Conservation (phyloP, 1,284 basidiomycete genomes). For the Trichosporon sp. region DNA sequence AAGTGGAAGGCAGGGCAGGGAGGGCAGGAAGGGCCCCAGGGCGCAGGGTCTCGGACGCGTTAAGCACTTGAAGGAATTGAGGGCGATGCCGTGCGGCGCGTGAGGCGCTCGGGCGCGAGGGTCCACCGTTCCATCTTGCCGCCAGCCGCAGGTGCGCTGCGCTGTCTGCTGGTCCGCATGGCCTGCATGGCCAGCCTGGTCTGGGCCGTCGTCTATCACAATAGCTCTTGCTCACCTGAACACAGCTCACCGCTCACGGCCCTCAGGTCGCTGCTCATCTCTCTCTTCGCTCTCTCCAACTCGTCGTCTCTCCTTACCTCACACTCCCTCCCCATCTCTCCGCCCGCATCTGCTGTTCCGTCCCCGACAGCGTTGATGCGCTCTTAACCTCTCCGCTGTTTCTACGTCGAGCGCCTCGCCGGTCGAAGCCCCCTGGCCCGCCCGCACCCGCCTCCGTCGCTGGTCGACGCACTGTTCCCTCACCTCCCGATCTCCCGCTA, state of each 20-base stretch:
- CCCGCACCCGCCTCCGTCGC: slow-evolving; percentile 1
- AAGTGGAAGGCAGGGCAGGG: too few relatives aligned
- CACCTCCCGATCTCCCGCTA: neutral
- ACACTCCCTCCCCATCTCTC: neutral
- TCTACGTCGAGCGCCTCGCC: neutral
- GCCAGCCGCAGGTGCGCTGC: too few relatives aligned
- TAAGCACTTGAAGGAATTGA: neutral
- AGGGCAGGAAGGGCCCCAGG: neutral
- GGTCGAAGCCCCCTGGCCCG: slow-evolving; percentile 1
- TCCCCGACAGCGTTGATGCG: neutral
- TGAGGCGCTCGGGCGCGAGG: neutral
- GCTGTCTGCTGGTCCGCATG: too few relatives aligned
- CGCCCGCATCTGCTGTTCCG: neutral
- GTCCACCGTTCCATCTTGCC: neutral
- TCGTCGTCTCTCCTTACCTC: neutral
- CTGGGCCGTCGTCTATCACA: neutral
- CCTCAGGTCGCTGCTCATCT: neutral
- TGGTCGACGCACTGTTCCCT: slow-evolving; percentile 1
- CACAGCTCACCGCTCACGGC: neutral
- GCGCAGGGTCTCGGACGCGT: neutral
- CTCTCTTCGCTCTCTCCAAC: neutral
- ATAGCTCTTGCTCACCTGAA: neutral
- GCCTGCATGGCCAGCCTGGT: neutral
- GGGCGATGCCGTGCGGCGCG: neutral
- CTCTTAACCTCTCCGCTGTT: neutral